Evolutionary conservation across 306 rosid genomes (phyloP).

Genomic region (Styphnolobium japonicum): DNA sequence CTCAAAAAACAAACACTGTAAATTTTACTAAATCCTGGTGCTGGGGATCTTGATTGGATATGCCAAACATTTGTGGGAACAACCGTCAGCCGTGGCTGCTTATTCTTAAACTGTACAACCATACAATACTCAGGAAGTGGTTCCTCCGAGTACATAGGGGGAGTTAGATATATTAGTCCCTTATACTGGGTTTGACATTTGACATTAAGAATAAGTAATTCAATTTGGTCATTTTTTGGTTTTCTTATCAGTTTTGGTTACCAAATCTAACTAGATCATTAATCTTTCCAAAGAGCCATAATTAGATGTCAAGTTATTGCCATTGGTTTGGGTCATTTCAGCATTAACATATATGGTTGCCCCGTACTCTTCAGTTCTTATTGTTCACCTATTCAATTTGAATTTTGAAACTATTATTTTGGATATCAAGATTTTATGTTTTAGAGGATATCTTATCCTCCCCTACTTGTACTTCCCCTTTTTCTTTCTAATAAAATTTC

Average conservation of each 20-base stretch:
- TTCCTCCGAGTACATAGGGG: background rate
- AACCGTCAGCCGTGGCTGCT: background rate
- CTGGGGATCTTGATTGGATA: conserved; percentile 21
- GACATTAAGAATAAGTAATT: background rate
- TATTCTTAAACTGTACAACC: background rate
- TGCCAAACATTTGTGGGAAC: conserved; percentile 23
- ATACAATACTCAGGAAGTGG: background rate
- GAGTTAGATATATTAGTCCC: background rate
- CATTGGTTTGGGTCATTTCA: conserved; percentile 11
- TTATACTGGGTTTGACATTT: background rate
- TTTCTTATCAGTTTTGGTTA: background rate
- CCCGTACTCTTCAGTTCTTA: conserved; percentile 20
- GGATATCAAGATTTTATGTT: background rate
- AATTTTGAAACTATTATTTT: background rate
- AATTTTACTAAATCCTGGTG: conserved; percentile 28
- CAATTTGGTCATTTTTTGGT: background rate
- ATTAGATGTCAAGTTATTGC: conserved; percentile 25
- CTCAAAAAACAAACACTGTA: conserved; percentile 37
- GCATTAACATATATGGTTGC: conserved; percentile 13
- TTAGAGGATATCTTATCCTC: background rate
- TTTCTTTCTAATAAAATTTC: background rate
- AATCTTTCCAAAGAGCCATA: background rate
- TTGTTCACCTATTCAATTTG: background rate
- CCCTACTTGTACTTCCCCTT: background rate
- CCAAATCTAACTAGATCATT: background rate